Percentiles rank a stretch among this genome's conserved stretches.
These are phyloP conservation scores for Myriosclerotinia scirpicola DNA, from an alignment of 2,329 filamentous ascomycete species.

Conservation along the genomic window DNA sequence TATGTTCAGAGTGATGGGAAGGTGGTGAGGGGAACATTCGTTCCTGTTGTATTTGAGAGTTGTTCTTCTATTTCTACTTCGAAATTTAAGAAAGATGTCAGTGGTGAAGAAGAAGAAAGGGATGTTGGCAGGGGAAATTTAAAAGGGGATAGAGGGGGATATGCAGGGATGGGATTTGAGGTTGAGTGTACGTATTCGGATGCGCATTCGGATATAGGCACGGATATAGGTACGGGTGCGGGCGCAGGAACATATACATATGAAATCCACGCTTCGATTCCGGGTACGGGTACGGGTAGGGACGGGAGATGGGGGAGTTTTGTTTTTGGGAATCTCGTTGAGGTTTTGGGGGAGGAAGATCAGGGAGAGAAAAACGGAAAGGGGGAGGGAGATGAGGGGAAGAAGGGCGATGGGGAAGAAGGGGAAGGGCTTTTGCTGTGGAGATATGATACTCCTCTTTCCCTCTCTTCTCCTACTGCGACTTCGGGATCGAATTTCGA, in stretches of 20 bases:
- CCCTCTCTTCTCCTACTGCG: background rate
- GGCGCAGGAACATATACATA: background rate
- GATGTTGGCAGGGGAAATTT: too few species aligned
- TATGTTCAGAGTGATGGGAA: background rate
- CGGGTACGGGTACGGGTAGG: background rate
- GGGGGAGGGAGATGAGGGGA: background rate
- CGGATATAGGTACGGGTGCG: background rate
- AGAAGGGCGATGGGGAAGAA: too few species aligned
- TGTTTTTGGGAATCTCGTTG: background rate
- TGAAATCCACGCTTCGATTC: background rate
- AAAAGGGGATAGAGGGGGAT: background rate
- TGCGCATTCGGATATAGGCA: background rate
- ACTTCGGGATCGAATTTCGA: too few species aligned
- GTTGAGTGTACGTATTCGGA: background rate
- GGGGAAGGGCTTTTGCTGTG: background rate
- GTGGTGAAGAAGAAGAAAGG: too few species aligned
- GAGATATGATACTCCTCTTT: background rate
- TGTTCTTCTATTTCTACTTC: too few species aligned
- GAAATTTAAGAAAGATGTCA: too few species aligned
- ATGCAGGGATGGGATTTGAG: background rate
- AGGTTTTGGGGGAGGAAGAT: background rate
- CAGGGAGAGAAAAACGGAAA: too few species aligned
- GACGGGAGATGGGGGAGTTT: background rate
- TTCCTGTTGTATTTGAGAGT: background rate
- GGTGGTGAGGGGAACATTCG: background rate